These are phyloP conservation scores for Artemisia argyi DNA, from an alignment of 129 eudicot genomes.

Conservation along the genomic window DNA sequence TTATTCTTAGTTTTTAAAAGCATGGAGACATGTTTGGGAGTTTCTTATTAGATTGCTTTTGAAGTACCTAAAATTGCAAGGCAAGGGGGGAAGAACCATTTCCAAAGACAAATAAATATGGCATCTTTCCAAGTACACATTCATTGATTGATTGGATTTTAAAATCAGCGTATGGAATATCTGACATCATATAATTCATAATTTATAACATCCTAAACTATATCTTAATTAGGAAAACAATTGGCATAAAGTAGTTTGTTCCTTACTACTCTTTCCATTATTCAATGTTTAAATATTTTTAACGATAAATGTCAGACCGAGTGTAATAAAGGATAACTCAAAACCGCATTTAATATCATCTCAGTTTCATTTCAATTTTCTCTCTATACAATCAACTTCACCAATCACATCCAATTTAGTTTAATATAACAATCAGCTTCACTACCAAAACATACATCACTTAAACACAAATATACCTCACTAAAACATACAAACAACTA, in stretches of 20 bases:
- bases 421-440: too few species aligned
- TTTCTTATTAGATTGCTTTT: constrained; percentile 37
- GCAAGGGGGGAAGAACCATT: constrained; percentile 64
- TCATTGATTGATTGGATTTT: constrained; percentile 29
- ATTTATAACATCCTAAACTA: background rate
- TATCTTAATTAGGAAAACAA: constrained; percentile 4
- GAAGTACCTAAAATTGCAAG: constrained; percentile 35
- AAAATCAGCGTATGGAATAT: constrained; percentile 10
- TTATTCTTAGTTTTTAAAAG: constrained; percentile 29
- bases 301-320: background rate
- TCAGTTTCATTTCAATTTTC: too few species aligned
- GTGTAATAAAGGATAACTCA: too few species aligned
- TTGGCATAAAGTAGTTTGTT: constrained; percentile 5
- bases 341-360: too few species aligned
- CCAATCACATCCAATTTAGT: too few species aligned
- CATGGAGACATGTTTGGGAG: constrained; percentile 41
- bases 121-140: constrained; percentile 35
- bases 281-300: background rate
- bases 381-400: too few species aligned
- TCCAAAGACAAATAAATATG: constrained; percentile 39
- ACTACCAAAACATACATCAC: too few species aligned
- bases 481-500: too few species aligned
- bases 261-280: background rate
- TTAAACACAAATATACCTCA: too few species aligned
- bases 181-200: constrained; percentile 12